phyloP scores from a whole-genome alignment of 805 yeast species.

The Candida lessepsii region DNA sequence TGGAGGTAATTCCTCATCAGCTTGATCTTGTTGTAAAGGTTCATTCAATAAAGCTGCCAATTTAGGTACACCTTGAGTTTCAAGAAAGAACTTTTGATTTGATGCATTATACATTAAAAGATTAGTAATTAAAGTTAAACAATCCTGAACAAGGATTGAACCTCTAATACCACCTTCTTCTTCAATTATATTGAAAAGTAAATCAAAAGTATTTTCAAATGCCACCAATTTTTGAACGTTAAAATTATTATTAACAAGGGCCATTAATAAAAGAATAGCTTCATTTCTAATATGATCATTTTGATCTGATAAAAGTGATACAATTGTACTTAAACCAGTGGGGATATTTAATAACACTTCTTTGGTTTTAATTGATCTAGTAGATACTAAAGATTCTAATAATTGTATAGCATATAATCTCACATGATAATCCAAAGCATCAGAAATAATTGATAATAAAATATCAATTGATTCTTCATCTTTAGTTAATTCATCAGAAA shows the following conservation, averaged over 20 bases:
- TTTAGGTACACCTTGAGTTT: conserved; percentile 73
- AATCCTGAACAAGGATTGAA: conserved; percentile 87
- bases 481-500: conserved; percentile 88
- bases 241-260: conserved; percentile 74
- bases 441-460: conserved; percentile 45
- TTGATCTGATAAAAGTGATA: conserved; percentile 44
- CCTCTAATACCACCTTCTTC: conserved; percentile 91
- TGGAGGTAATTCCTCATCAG: conserved; percentile 16
- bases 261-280: conserved; percentile 77
- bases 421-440: conserved; percentile 66
- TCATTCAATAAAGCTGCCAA: conserved; percentile 62
- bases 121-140: conserved; percentile 70
- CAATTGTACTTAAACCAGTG: conserved; percentile 75
- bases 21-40: conserved; percentile 35
- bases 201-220: conserved; percentile 88
- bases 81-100: conserved; percentile 85
- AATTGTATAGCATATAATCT: conserved; percentile 80
- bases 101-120: conserved; percentile 79
- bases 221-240: conserved; percentile 92
- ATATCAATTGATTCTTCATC: conserved; percentile 27
- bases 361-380: conserved; percentile 72
- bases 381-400: conserved; percentile 75
- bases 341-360: conserved; percentile 73
- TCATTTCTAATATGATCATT: conserved; percentile 89
- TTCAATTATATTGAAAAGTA: conserved; percentile 70